Evolutionary conservation across 2,329 filamentous ascomycete genomes (phyloP).

Genomic region (Talaromyces albobiverticillius): DNA sequence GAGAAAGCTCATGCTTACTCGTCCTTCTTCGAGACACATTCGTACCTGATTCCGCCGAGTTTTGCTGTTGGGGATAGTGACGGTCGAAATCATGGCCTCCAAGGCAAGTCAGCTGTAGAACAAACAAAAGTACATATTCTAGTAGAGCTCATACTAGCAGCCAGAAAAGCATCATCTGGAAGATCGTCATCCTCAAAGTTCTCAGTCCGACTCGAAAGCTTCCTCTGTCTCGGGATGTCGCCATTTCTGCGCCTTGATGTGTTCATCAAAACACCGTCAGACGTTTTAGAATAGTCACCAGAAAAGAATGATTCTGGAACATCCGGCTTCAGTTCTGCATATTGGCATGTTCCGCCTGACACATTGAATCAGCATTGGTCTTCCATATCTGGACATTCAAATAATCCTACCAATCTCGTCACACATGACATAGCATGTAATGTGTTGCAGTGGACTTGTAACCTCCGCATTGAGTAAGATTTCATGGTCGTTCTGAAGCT

Average conservation of each 20-base stretch:
- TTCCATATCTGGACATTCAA: background rate
- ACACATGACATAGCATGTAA: conserved; percentile 72
- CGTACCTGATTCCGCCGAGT: background rate
- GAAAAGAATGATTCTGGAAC: conserved; percentile 47
- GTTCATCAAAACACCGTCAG: conserved; percentile 18
- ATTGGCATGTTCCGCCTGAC: conserved; percentile 55
- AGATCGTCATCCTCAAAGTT: conserved; percentile 54
- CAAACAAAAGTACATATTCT: background rate
- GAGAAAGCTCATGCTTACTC: background rate
- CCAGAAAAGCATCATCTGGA: conserved; percentile 53
- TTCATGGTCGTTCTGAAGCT: conserved; percentile 61
- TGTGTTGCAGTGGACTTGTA: conserved; percentile 52
- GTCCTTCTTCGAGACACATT: background rate
- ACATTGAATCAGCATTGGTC: background rate
- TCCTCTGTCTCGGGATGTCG: conserved; percentile 17
- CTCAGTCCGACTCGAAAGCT: conserved; percentile 34
- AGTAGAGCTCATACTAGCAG: conserved; percentile 29
- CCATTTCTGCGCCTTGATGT: conserved; percentile 19
- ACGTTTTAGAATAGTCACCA: conserved; percentile 20
- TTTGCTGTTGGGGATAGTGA: background rate
- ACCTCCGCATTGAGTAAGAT: conserved; percentile 60
- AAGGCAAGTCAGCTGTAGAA: background rate
- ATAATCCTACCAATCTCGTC: conserved; percentile 67
- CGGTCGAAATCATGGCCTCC: background rate
- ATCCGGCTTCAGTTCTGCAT: conserved; percentile 51